Evolutionary conservation across 495 filamentous ascomycete species (phyloP), one percentile per base, ranked within the genome.

Genomic region (Lasiosphaeria miniovina): DNA sequence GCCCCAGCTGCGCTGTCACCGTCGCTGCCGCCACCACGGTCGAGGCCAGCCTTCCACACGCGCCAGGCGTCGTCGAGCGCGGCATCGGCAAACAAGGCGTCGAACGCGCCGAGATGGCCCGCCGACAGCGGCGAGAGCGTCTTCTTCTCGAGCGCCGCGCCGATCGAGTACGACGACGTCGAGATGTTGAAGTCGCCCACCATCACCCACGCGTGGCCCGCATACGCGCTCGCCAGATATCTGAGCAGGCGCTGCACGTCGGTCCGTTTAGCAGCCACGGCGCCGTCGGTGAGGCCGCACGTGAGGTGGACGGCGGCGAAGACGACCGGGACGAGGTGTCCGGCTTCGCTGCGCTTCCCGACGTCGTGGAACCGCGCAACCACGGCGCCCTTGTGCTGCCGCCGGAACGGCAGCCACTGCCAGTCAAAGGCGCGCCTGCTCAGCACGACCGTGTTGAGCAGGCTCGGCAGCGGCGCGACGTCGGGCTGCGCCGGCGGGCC

Each of bases 121-220:
- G 59, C 71, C 1, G 77, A 76, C 43, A 71, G 61, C 4, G 62
- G 51, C 0, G 77, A 78, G 38, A 86, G 76, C 24, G 69, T 58
- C 33, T 75, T 76, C 53, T 68, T 76, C 41, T 71, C 73, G 24
- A 81, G 50, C 8, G 81, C 81, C 7, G 61, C 68, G n/a, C 80
- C 67, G 54, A 85, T 78, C 5, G 77, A 76, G 49, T 74, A 72
- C 35, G 68, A 61, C 1, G 83, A 86, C 6, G 80, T 83, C 5
- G 76, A 68, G 15, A 85, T 65, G 57, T 86, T 86, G 68, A 84
- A 83, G 64, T 86, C 84, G 2, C 84, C 84, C 2, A 78, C 82
- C 35, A 86, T 56, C 45, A 86, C 73, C 73, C 76, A 83, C 24
- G 75, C 69, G 57, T 76, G 72, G 1, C 52, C 35, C 32, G 67